Evolutionary conservation across 192 early-diverging fungal genomes (phyloP).

Genomic region (Podila epigama): DNA sequence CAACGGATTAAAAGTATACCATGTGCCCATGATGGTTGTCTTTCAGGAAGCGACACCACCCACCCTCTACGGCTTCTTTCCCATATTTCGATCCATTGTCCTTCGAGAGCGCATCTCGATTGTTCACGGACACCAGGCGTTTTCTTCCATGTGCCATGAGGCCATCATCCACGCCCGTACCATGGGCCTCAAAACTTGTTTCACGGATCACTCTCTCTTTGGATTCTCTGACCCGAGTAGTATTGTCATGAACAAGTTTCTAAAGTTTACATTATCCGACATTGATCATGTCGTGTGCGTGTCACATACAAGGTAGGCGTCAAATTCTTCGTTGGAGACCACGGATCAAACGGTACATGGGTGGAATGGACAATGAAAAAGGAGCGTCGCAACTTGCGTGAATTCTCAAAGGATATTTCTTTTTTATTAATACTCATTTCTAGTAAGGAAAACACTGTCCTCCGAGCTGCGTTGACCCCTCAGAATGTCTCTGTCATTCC

Average conservation of each 20-base stretch:
- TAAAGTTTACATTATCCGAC: conserved; percentile 97
- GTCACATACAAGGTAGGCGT: conserved; percentile 87
- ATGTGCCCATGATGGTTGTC: conserved; percentile 86
- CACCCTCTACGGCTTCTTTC: conserved; percentile 90
- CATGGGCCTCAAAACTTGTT: conserved; percentile 92
- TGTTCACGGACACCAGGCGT: conserved; percentile 97
- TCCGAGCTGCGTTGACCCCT: conserved; percentile 91
- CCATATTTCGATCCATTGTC: conserved; percentile 90
- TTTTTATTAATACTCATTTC: no score
- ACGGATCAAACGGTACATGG: no score
- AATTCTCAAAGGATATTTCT: no score
- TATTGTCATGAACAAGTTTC: conserved; percentile 95
- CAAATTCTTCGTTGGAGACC: no score
- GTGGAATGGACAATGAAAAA: no score
- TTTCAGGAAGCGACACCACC: conserved; percentile 90
- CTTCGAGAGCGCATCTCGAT: conserved; percentile 91
- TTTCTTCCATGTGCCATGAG: conserved; percentile 94
- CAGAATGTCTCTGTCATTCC: conserved; percentile 93
- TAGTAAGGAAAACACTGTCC: conserved; percentile 99
- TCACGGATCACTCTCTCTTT: conserved; percentile 98
- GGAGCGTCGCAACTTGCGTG: no score
- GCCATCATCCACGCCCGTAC: conserved; percentile 94
- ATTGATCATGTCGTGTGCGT: conserved; percentile 98
- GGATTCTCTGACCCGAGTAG: conserved; percentile 94
- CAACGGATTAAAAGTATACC: conserved; percentile 95